A percentile compares a stretch with the other conserved stretches of the same genome.
phyloP scores from a whole-genome alignment of 352 stramenopile genomes.

The Globisporangium heterothallicum region DNA sequence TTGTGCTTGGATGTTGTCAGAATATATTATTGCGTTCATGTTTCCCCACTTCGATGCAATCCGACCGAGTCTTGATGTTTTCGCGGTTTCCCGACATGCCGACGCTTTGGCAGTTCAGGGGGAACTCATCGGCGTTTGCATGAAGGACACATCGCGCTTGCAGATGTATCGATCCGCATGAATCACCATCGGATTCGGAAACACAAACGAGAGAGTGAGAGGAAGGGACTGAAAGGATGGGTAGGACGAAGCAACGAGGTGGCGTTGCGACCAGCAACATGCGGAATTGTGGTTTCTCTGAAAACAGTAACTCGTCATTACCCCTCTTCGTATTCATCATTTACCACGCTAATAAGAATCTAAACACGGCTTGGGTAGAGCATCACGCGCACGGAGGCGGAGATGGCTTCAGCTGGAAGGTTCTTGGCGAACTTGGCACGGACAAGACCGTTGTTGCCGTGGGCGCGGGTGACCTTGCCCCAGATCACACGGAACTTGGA shows the following conservation, averaged over 20 bases:
- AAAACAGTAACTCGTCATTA: conserved; percentile 26
- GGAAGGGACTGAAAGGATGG: neutral
- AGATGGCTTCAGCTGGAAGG: conserved; percentile 95
- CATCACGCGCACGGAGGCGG: conserved; percentile 97
- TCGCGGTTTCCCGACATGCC: too few relatives aligned
- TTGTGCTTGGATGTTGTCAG: too few relatives aligned
- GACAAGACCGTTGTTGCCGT: conserved; percentile 98
- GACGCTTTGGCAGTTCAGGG: too few relatives aligned
- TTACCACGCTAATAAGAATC: conserved; percentile 25
- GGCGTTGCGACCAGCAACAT: neutral
- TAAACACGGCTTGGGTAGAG: conserved; percentile 99
- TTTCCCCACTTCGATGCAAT: too few relatives aligned
- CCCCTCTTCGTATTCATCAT: conserved; percentile 38
- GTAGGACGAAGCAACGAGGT: neutral
- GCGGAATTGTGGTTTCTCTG: neutral
- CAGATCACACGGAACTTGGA: conserved; percentile 99
- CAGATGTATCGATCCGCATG: too few relatives aligned
- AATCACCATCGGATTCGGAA: too few relatives aligned
- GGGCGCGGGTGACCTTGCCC: conserved; percentile 96
- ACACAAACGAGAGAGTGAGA: neutral
- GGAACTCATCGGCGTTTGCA: too few relatives aligned
- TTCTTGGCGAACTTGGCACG: conserved; percentile 98
- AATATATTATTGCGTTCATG: too few relatives aligned
- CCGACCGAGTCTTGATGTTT: too few relatives aligned
- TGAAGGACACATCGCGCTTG: too few relatives aligned